Base-by-base conservation (phyloP, 495 filamentous ascomycete species). In the Echria macrotheca region DNA sequence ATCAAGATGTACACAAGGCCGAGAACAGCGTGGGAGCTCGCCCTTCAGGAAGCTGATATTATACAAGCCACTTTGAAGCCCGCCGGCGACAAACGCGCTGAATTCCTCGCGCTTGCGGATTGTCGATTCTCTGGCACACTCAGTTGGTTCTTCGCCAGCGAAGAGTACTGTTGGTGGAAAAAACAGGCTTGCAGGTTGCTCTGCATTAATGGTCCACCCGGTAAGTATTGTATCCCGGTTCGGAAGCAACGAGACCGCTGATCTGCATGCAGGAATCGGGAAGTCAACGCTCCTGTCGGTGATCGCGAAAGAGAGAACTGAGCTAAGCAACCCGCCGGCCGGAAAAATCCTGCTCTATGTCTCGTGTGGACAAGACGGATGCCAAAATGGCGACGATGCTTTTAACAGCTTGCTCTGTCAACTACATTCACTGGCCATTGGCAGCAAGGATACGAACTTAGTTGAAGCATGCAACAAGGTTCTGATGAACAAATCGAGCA, bases 21-120 rank as follows among this genome's bases (percentile, higher is more conserved):
- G 19, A 59, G 57, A 44, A 53, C 54, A 5, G 54, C 35, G 11
- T 63, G 60, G 60, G 60, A 63, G n/a, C 53, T 42, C 33, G 60
- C 60, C 1, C 21, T 59, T 9, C 49, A 63, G 14, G 49, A 57
- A 5, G 59, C 50, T 31, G 36, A 63, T 28, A 50, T 33, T 0
- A 52, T 38, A 31, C 50, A 52, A 9, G 50, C 44, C 1, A 23
- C 29, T 0, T 33, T 63, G 2, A 40, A 37, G 0, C 56, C 56
- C 0, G n/a, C 12, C 49, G 22, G 45, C 35, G 0, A 44, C 47
- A 0, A 37, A 39, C 14, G 18, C 32, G 26, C n/a, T n/a, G n/a
- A n/a, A n/a, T n/a, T n/a, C n/a, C n/a, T n/a, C n/a, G n/a, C n/a
- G n/a, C n/a, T n/a, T n/a, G n/a, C n/a, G 15, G 57, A 63, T 10